Evolutionary conservation across 2,329 filamentous ascomycete species (phyloP).

Genomic region (Juglanconis sp.): DNA sequence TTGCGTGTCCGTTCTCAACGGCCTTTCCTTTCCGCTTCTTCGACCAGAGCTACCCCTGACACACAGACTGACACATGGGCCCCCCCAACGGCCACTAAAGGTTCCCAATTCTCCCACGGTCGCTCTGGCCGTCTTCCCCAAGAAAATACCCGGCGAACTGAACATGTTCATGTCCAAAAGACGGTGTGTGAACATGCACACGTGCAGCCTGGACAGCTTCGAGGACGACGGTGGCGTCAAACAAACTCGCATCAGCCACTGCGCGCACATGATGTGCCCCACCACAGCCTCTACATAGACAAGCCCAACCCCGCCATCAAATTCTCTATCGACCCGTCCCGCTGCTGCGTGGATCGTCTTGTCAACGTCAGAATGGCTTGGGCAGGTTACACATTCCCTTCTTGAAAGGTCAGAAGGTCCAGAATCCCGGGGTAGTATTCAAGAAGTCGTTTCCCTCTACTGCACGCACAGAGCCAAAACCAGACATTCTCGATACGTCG

Average conservation of each 20-base stretch:
- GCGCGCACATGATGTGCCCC: slow-evolving; percentile 12
- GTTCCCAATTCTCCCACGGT: too few species aligned
- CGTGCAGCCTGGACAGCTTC: not conserved
- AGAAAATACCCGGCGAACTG: too few species aligned
- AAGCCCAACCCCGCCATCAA: slow-evolving; percentile 11
- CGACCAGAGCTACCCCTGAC: too few species aligned
- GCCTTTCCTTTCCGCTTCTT: too few species aligned
- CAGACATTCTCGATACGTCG: not conserved
- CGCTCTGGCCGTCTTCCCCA: too few species aligned
- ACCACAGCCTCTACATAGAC: not conserved
- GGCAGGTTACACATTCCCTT: not conserved
- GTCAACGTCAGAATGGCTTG: not conserved
- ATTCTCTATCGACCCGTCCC: not conserved
- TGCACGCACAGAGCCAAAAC: too few species aligned
- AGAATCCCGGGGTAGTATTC: not conserved
- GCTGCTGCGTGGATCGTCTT: not conserved
- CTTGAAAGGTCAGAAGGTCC: not conserved
- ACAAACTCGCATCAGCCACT: too few species aligned
- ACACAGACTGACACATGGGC: too few species aligned
- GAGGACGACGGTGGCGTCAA: slow-evolving; percentile 6
- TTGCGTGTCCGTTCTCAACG: too few species aligned
- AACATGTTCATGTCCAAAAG: not conserved
- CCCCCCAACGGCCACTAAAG: too few species aligned
- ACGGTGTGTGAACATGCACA: not conserved
- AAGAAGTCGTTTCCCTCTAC: not conserved